Base-by-base conservation (phyloP, 768 basidiomycete species). In the Leccinum boreale region DNA sequence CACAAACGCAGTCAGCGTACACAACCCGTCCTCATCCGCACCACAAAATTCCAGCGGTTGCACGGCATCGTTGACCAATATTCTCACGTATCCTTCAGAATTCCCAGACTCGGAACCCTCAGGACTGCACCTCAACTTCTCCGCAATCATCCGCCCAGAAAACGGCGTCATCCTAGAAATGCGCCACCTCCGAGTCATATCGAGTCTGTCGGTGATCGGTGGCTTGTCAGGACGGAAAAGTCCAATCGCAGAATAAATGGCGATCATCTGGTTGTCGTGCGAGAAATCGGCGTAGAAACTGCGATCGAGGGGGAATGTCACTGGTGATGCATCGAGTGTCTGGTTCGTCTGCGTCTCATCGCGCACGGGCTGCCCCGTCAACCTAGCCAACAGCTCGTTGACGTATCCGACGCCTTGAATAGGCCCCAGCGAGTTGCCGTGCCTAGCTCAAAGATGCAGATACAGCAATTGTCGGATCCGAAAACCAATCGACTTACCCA, bases 401-500 rank as follows among this genome's bases (percentile, higher is more conserved):
- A 90, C 78, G 68, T 90, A 96, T 6, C 93, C 94, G 4, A 94
- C 86, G 31, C 92, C 91, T 67, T 91, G 90, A 7, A 92, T 84
- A 5, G 77, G 85, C 2, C 92, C 91, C 1, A 93, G 75, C 2
- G 69, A 62, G 59, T 85, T 83, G 4, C 91, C 90, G 58, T 90
- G 81, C 19, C 88, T 89, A 58, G 9, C n/a, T 19, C 45, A 11
- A 5, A 24, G 9, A 50, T 45, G 57, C 51, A 28, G 8, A 50
- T 47, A 59, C 50, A 61, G 55, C 23, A 5, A 26, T 5, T 15
- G 50, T 17, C 33, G 4, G 2, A 31, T 29, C 19, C 31, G 21
- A 50, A 24, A 53, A 26, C 42, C 45, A 15, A 15, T 28, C 2
- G 21, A 65, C 82, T 21, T 57, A 88, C 85, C 90, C 90, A 12